Percentiles rank a stretch among this genome's conserved stretches.
These are phyloP conservation scores for Polyporus tsugae DNA, from an alignment of 1,284 basidiomycete species.

Conservation along the genomic window DNA sequence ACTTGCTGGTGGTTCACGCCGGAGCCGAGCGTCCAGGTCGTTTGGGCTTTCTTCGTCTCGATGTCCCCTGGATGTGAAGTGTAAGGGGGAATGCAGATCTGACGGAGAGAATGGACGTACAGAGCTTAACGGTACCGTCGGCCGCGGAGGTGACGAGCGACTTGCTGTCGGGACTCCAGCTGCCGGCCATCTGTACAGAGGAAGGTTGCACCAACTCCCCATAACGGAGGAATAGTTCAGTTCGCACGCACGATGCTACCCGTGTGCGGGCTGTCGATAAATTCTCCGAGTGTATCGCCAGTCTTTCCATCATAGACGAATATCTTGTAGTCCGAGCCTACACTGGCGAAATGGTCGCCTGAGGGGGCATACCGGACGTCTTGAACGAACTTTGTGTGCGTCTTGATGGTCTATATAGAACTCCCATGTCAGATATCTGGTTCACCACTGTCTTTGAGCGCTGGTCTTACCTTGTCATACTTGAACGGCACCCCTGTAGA, in stretches of 20 bases:
- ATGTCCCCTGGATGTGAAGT: conserved; percentile 73
- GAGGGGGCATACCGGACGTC: conserved; percentile 87
- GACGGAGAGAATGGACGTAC: conserved; percentile 51
- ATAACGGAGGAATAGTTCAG: background rate
- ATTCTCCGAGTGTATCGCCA: conserved; percentile 80
- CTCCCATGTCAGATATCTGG: background rate
- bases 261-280: conserved; percentile 72
- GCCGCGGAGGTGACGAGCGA: conserved; percentile 85
- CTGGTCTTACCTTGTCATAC: conserved; percentile 73
- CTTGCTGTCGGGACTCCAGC: conserved; percentile 82
- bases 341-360: conserved; percentile 88
- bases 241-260: conserved; percentile 76
- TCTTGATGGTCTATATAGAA: conserved; percentile 73
- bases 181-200: conserved; percentile 69
- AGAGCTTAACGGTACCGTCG: conserved; percentile 89
- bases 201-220: background rate
- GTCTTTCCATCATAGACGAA: conserved; percentile 94
- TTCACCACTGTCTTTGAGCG: background rate
- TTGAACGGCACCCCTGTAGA: conserved; percentile 85
- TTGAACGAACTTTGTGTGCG: conserved; percentile 95
- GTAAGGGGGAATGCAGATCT: background rate
- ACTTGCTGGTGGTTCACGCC: conserved; percentile 85
- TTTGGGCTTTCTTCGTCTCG: conserved; percentile 69
- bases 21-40: conserved; percentile 76
- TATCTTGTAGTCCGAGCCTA: conserved; percentile 90